Percentiles rank a stretch among this genome's conserved stretches.
These are phyloP conservation scores for Paracorniculantispora psalliotae DNA, from an alignment of 2,329 filamentous ascomycete genomes.

Conservation along the genomic window DNA sequence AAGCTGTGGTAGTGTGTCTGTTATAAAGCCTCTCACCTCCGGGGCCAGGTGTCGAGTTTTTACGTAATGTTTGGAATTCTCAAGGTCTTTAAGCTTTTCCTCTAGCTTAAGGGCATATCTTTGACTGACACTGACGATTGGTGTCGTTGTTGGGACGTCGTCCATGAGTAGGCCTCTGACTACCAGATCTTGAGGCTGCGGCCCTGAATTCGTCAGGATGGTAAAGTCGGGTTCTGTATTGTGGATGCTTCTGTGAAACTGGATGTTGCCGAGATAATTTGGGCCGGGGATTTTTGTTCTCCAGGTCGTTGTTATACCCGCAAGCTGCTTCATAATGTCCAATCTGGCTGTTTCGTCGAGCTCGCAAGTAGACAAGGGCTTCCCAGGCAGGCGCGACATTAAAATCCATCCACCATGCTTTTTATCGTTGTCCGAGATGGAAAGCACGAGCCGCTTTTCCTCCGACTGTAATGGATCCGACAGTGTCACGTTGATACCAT, in stretches of 20 bases:
- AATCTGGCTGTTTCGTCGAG: constrained; percentile 12
- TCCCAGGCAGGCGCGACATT: constrained; percentile 16
- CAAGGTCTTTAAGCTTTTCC: constrained; percentile 13
- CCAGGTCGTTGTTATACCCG: constrained; percentile 16
- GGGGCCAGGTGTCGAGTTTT: constrained; percentile 7
- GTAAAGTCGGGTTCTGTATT: neutral
- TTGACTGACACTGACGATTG: constrained; percentile 13
- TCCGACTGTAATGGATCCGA: neutral
- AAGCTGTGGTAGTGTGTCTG: constrained; percentile 14
- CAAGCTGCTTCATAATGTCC: constrained; percentile 17
- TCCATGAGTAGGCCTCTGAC: constrained; percentile 12
- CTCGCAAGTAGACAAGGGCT: constrained; percentile 11
- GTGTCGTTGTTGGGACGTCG: constrained; percentile 12
- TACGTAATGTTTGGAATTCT: neutral
- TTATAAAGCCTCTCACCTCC: neutral
- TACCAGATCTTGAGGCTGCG: neutral
- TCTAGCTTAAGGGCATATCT: constrained; percentile 15
- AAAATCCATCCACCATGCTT: constrained; percentile 20
- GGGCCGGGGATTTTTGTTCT: constrained; percentile 17
- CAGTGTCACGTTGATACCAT: constrained; percentile 12
- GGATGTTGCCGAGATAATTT: constrained; percentile 16
- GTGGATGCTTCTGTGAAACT: neutral
- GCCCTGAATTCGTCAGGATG: neutral
- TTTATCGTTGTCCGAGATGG: neutral
- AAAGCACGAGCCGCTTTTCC: neutral